These are phyloP conservation scores for Thraustotheca clavata DNA, from an alignment of 352 stramenopile species.

Conservation along the genomic window DNA sequence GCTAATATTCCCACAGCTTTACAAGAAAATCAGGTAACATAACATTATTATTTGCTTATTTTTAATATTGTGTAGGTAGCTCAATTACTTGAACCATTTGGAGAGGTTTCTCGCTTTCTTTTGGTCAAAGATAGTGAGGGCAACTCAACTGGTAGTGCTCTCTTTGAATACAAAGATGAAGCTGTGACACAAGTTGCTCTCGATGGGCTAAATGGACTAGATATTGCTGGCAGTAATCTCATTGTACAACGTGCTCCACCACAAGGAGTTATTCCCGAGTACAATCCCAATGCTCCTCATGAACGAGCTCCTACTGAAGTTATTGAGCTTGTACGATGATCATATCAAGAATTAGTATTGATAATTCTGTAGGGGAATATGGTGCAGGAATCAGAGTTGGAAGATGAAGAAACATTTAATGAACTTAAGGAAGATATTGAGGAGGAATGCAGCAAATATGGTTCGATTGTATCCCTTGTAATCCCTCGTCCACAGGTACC, in stretches of 20 bases:
- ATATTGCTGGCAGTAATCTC: slow-evolving; percentile 61
- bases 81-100: slow-evolving; percentile 80
- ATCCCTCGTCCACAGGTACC: slow-evolving; percentile 76
- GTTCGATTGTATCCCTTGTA: slow-evolving; percentile 51
- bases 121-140: slow-evolving; percentile 49
- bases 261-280: slow-evolving; percentile 21
- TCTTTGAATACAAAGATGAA: slow-evolving; percentile 74
- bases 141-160: slow-evolving; percentile 49
- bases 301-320: background rate
- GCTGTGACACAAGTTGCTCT: slow-evolving; percentile 47
- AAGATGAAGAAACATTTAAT: slow-evolving; percentile 78
- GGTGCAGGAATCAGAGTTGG: slow-evolving; percentile 74
- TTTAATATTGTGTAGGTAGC: slow-evolving; percentile 28
- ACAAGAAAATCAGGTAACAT: slow-evolving; percentile 44
- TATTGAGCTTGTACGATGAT: background rate
- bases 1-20: slow-evolving; percentile 75
- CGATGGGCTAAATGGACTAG: slow-evolving; percentile 64
- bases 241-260: slow-evolving; percentile 46
- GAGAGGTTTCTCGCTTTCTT: slow-evolving; percentile 52
- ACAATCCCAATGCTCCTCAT: slow-evolving; percentile 6
- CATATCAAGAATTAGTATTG: background rate
- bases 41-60: background rate
- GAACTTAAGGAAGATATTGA: slow-evolving; percentile 85
- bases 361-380: slow-evolving; percentile 54
- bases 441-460: slow-evolving; percentile 85